phyloP scores from a whole-genome alignment of 2,329 filamentous ascomycete genomes.

The Trichothecium roseum region DNA sequence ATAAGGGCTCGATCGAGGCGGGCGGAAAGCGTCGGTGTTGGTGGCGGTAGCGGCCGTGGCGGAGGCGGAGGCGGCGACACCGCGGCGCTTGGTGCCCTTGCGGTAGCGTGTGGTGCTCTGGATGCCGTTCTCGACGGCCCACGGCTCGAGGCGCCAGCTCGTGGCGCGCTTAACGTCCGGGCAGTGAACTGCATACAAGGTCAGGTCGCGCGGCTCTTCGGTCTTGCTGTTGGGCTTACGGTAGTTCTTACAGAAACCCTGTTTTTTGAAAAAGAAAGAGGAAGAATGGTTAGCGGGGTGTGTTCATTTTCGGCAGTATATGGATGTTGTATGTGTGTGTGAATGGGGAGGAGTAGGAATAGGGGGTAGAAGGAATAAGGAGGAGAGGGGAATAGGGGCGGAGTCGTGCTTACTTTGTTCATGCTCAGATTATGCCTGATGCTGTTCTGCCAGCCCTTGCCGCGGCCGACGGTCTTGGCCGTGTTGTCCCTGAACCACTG shows the following conservation, averaged over 20 bases:
- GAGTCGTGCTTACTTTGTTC: slow-evolving; percentile 59
- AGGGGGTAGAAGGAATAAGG: background rate
- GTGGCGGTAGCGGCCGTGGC: background rate
- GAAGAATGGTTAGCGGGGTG: background rate
- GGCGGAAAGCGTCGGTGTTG: background rate
- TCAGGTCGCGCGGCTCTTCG: no score
- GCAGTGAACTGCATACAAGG: no score
- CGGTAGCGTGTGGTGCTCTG: slow-evolving; percentile 78
- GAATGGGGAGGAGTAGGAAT: no score
- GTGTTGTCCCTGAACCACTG: slow-evolving; percentile 81
- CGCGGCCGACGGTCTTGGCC: slow-evolving; percentile 64
- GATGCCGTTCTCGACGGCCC: slow-evolving; percentile 61
- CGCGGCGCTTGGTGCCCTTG: slow-evolving; percentile 25
- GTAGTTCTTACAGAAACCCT: slow-evolving; percentile 33
- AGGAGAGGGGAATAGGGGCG: background rate
- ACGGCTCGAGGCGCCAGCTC: slow-evolving; percentile 67
- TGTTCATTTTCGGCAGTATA: no score
- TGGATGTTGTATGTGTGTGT: no score
- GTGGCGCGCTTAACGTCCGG: slow-evolving; percentile 60
- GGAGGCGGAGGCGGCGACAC: background rate
- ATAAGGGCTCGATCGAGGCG: background rate
- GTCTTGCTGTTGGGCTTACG: slow-evolving; percentile 12
- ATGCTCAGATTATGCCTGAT: slow-evolving; percentile 94
- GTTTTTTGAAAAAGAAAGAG: background rate
- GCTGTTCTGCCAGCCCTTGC: slow-evolving; percentile 87